Evolutionary conservation across 768 basidiomycete genomes (phyloP).

Genomic region (Lentinus brumalis): DNA sequence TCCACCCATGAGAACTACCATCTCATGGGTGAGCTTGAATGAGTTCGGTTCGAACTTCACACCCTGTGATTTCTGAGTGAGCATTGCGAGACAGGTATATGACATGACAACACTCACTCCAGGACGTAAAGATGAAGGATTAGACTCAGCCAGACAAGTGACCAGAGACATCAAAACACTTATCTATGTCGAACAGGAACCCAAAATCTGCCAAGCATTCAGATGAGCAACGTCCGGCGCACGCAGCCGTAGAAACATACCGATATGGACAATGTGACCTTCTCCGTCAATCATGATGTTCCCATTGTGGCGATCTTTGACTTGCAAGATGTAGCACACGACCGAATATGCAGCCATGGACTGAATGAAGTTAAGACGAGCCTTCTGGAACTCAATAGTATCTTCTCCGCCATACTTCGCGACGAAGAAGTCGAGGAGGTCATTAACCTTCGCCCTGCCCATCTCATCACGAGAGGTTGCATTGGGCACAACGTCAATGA

Average conservation of each 20-base stretch:
- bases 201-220: conserved; percentile 72
- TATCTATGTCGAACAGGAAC: conserved; percentile 97
- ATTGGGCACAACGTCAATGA: conserved; percentile 98
- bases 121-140: conserved; percentile 51
- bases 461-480: conserved; percentile 98
- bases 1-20: conserved; percentile 98
- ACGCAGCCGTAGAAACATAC: conserved; percentile 43
- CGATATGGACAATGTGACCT: conserved; percentile 95
- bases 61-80: conserved; percentile 51
- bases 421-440: conserved; percentile 91
- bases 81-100: background rate
- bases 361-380: conserved; percentile 94
- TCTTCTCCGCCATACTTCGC: conserved; percentile 92
- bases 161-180: conserved; percentile 44
- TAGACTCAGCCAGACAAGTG: conserved; percentile 30
- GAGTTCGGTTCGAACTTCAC: conserved; percentile 98
- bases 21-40: conserved; percentile 98
- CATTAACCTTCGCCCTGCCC: conserved; percentile 98
- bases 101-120: conserved; percentile 51
- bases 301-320: conserved; percentile 98
- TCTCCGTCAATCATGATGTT: conserved; percentile 99
- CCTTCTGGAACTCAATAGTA: conserved; percentile 86
- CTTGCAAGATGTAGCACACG: conserved; percentile 96
- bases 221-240: background rate
- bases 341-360: conserved; percentile 99